These are phyloP conservation scores for Mycogone perniciosa DNA, from an alignment of 2,329 filamentous ascomycete species.

Conservation along the genomic window DNA sequence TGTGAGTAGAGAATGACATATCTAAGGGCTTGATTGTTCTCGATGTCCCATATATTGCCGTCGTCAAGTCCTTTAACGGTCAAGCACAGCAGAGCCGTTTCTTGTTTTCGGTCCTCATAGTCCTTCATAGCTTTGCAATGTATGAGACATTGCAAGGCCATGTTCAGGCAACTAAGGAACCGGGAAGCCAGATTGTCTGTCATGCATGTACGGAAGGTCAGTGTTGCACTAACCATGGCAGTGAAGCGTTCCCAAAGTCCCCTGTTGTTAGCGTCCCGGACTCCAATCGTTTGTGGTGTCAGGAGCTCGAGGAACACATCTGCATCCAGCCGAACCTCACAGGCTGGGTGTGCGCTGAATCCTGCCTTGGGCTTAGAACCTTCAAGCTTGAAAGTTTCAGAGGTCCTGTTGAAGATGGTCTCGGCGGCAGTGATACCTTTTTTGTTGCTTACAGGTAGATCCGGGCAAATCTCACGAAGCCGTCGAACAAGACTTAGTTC, in stretches of 20 bases:
- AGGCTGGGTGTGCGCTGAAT: not conserved
- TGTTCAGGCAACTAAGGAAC: not conserved
- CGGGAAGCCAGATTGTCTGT: not conserved
- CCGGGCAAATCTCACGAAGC: slow-evolving; percentile 17
- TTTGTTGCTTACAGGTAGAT: slow-evolving; percentile 11
- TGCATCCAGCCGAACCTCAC: not conserved
- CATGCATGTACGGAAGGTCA: not conserved
- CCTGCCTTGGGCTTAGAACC: not conserved
- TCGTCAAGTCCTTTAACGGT: not conserved
- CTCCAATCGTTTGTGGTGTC: not conserved
- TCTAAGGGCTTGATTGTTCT: not conserved
- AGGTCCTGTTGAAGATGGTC: slow-evolving; percentile 24
- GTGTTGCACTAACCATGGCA: not conserved
- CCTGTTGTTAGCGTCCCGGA: not conserved
- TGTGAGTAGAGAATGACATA: too few species aligned
- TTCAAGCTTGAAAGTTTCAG: not conserved
- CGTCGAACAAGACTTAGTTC: slow-evolving; percentile 17
- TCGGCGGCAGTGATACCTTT: slow-evolving; percentile 22
- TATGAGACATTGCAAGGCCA: not conserved
- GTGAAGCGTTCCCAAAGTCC: not conserved
- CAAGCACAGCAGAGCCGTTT: not conserved
- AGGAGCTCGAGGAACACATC: not conserved
- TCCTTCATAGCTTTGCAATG: not conserved
- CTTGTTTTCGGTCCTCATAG: not conserved
- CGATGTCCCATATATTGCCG: not conserved